Percentiles rank a stretch among this genome's conserved stretches.
Evolutionary conservation across 2,329 filamentous ascomycete species (phyloP).

Genomic region (Onygena corvina): DNA sequence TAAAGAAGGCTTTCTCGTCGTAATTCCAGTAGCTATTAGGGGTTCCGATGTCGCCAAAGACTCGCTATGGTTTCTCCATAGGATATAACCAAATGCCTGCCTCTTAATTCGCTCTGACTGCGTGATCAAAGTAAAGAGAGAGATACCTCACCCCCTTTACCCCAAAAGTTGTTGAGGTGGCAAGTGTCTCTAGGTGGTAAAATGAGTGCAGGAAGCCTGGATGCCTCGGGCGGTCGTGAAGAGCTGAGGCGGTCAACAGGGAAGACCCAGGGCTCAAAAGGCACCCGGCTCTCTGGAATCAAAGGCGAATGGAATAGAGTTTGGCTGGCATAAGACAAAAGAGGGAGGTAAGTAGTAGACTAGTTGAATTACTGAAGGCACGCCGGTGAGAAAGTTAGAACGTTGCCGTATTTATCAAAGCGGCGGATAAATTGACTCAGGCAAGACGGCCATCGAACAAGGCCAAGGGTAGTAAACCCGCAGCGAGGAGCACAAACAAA

Average conservation of each 20-base stretch:
- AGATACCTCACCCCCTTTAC: not conserved
- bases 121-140: conserved; percentile 1
- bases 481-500: conserved; percentile 4
- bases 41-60: not conserved
- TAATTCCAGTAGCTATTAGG: not conserved
- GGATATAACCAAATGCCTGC: conserved; percentile 1
- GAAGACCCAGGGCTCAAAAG: conserved; percentile 5
- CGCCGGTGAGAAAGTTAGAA: conserved; percentile 5
- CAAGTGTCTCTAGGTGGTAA: not conserved
- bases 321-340: conserved; percentile 4
- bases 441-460: not conserved
- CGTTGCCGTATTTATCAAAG: not conserved
- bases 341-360: too few relatives aligned
- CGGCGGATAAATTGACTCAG: conserved; percentile 3
- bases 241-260: conserved; percentile 1
- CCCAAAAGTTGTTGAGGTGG: not conserved
- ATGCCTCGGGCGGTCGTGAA: not conserved
- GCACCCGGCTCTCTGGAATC: not conserved
- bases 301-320: not conserved
- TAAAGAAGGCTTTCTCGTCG: not conserved
- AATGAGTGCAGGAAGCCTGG: too few relatives aligned
- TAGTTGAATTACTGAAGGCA: conserved; percentile 3
- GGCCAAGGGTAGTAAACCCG: conserved; percentile 1
- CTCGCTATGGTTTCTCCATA: conserved; percentile 1
- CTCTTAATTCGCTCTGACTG: not conserved